phyloP scores from a whole-genome alignment of 768 basidiomycete species.

The Macrolepiota dolichaula region DNA sequence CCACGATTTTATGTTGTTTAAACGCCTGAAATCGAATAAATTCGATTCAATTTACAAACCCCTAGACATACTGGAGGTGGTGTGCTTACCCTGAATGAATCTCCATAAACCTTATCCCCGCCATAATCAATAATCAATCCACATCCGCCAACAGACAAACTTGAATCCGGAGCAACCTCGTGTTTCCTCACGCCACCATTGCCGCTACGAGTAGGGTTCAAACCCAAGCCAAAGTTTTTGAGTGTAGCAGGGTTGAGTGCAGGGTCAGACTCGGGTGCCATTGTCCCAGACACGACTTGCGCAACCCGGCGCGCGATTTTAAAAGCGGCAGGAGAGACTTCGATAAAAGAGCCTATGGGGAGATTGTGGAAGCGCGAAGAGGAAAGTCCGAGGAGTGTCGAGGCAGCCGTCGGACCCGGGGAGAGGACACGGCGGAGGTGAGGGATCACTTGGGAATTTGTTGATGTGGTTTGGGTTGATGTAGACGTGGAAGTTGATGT shows the following conservation, averaged over 20 bases:
- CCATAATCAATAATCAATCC: constrained; percentile 93
- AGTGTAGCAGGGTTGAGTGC: neutral
- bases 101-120: constrained; percentile 58
- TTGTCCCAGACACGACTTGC: constrained; percentile 43
- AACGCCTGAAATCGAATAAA: constrained; percentile 68
- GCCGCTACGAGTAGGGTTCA: neutral
- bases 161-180: constrained; percentile 3
- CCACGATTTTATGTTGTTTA: constrained; percentile 79
- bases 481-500: constrained; percentile 19
- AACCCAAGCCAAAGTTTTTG: neutral
- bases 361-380: constrained; percentile 69
- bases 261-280: constrained; percentile 4
- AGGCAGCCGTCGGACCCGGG: constrained; percentile 44
- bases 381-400: constrained; percentile 55
- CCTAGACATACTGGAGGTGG: neutral
- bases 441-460: constrained; percentile 5
- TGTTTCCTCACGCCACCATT: neutral
- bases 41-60: neutral
- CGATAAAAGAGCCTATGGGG: constrained; percentile 70
- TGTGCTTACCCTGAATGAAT: constrained; percentile 78
- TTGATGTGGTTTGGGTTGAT: neutral
- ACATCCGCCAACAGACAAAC: constrained; percentile 38
- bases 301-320: constrained; percentile 67
- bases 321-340: constrained; percentile 74
- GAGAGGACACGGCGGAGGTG: constrained; percentile 68